Base-by-base conservation (phyloP, 495 filamentous ascomycete species). In the Friedmanniomyces endolithicus region DNA sequence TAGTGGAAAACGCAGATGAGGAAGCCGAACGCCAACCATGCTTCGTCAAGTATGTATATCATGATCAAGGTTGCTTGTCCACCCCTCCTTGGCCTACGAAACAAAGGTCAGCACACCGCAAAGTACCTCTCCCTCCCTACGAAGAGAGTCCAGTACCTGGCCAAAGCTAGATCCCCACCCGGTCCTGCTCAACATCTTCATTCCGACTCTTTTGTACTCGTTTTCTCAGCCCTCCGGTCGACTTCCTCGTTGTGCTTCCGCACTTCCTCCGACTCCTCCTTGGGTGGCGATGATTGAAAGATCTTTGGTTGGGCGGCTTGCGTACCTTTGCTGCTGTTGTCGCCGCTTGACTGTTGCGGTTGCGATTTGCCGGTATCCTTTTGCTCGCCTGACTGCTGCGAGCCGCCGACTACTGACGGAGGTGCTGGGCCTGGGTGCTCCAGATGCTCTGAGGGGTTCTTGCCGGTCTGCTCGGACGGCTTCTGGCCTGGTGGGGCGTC, bases 171-270 rank as follows among this genome's bases (percentile, higher is more conserved):
- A 49, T 63, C 67, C 67, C 25, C 45, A 29, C 68, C 64, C 67
- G 68, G 23, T 67, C 64, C 45, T 70, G 63, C 59, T 64, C 50
- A 27, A 40, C 57, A 25, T 64, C 51, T 44, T 55, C 53, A 43
- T 65, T 52, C 7, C 33, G 52, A 23, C 53, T 54, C 63, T 63
- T 60, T 44, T 63, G n/a, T 60, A 44, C 63, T 22, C 53, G 68
- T 23, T 74, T 66, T 50, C 74, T 71, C 60, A 82, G 66, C 47
- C 71, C 66, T 56, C 23, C 56, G 64, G 52, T 83, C 78, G 55
- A 86, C 80, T 66, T 85, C 83, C 33, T 74, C 59, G 60, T 81
- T 77, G 23, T 86, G 72, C 57, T 81, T 68, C 67, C 75, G 74
- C 45, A 81, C 67, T 2, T 62, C 55, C 45, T 69, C 58, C 14